phyloP scores from a whole-genome alignment of 306 rosid species.

The Mucuna pruriens region DNA sequence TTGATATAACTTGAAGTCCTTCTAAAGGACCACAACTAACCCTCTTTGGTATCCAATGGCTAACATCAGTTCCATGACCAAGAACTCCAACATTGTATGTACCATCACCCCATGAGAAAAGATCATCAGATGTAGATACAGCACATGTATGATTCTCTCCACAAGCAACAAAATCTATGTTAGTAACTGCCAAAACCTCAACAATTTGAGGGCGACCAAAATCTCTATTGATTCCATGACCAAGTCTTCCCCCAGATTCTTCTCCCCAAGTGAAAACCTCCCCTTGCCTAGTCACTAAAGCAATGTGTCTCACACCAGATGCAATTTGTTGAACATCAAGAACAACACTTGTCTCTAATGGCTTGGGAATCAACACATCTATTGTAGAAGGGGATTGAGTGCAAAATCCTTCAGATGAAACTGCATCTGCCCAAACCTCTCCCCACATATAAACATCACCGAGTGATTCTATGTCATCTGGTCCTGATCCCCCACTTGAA shows the following conservation, averaged over 20 bases:
- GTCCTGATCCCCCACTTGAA: constrained; percentile 92
- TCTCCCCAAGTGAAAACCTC: constrained; percentile 99
- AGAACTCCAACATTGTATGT: constrained; percentile 82
- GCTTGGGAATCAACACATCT: constrained; percentile 78
- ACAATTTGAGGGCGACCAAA: constrained; percentile 76
- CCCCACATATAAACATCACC: constrained; percentile 99
- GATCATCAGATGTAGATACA: constrained; percentile 72
- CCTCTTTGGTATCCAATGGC: constrained; percentile 96
- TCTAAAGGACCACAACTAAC: constrained; percentile 79
- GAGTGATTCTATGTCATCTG: constrained; percentile 91
- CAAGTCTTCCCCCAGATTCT: constrained; percentile 94
- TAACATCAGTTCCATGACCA: constrained; percentile 86
- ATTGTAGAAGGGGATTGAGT: constrained; percentile 51
- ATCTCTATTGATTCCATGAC: constrained; percentile 83
- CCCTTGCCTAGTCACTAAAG: constrained; percentile 95
- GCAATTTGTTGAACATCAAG: constrained; percentile 94
- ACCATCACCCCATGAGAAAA: constrained; percentile 96
- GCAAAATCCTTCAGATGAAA: constrained; percentile 52
- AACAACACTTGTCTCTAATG: constrained; percentile 87
- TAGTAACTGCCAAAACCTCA: constrained; percentile 72
- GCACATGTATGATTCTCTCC: constrained; percentile 96
- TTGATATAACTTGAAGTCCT: constrained; percentile 87
- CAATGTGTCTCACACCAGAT: constrained; percentile 80
- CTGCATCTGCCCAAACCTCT: constrained; percentile 75
- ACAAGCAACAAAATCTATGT: constrained; percentile 79